Conservation (phyloP, 129 eudicot genomes). For the Ambrosia trifida region DNA sequence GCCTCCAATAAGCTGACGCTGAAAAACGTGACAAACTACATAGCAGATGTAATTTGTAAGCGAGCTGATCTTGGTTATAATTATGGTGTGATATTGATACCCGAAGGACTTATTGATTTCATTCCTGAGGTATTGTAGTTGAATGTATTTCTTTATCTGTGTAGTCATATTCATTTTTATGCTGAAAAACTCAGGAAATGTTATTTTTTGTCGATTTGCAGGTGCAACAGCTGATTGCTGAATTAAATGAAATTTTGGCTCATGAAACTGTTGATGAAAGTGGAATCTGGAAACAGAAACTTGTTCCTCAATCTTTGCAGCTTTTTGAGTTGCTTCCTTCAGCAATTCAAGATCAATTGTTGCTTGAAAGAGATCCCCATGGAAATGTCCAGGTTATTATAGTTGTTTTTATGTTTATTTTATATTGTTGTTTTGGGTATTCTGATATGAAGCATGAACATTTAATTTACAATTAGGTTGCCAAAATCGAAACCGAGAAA, state of each 20-base stretch:
- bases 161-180: neutral
- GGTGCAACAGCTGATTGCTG: slow-evolving; percentile 96
- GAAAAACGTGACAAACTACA: slow-evolving; percentile 84
- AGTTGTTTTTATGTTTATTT: neutral
- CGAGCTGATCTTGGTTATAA: slow-evolving; percentile 88
- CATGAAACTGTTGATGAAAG: slow-evolving; percentile 82
- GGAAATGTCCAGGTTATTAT: slow-evolving; percentile 91
- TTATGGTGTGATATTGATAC: slow-evolving; percentile 93
- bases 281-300: slow-evolving; percentile 89
- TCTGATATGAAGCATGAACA: neutral
- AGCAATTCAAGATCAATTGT: slow-evolving; percentile 94
- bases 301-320: slow-evolving; percentile 59
- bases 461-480: slow-evolving; percentile 58
- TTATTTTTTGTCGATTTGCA: slow-evolving; percentile 31
- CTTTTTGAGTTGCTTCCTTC: slow-evolving; percentile 89
- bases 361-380: slow-evolving; percentile 99
- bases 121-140: slow-evolving; percentile 75
- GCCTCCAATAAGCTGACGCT: slow-evolving; percentile 77
- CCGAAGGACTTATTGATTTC: slow-evolving; percentile 96
- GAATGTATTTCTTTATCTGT: neutral
- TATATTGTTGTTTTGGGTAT: neutral
- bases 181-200: neutral
- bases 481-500: slow-evolving; percentile 98
- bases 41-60: slow-evolving; percentile 85
- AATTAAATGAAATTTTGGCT: slow-evolving; percentile 91